Evolutionary conservation across 139 green algal genomes (phyloP).

Genomic region (Limnomonas spitsbergensis): DNA sequence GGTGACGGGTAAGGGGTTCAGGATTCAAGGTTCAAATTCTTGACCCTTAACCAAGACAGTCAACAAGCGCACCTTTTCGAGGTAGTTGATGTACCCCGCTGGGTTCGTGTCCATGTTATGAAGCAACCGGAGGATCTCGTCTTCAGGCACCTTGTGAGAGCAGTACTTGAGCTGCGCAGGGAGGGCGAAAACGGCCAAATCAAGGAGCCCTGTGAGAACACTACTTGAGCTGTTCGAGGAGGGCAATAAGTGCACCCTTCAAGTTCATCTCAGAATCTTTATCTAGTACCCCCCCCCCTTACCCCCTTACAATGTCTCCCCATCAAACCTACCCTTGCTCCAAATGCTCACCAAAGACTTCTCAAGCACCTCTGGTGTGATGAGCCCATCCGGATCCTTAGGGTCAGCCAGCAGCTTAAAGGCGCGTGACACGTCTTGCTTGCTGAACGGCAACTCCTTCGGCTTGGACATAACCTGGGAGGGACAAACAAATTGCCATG

Average conservation of each 20-base stretch:
- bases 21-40: too few species aligned
- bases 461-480: conserved; percentile 45
- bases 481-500: background rate
- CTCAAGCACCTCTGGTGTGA: conserved; percentile 39
- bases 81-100: background rate
- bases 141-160: background rate
- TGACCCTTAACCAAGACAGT: too few species aligned
- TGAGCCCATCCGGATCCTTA: conserved; percentile 32
- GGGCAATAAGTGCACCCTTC: too few species aligned
- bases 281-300: too few species aligned
- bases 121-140: background rate
- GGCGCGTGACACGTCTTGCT: conserved; percentile 33
- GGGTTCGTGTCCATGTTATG: background rate
- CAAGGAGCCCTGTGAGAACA: too few species aligned
- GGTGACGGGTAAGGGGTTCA: too few species aligned
- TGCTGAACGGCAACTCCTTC: conserved; percentile 39
- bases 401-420: conserved; percentile 44
- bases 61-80: background rate
- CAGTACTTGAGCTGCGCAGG: background rate
- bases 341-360: conserved; percentile 37
- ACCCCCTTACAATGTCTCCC: too few species aligned
- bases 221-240: background rate
- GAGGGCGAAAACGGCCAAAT: too few species aligned
- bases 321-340: too few species aligned
- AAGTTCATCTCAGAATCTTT: too few species aligned